Percentiles rank a stretch among this genome's conserved stretches.
These are phyloP conservation scores for Gilbertella persicaria DNA, from an alignment of 371 early-diverging fungal genomes.

Conservation along the genomic window DNA sequence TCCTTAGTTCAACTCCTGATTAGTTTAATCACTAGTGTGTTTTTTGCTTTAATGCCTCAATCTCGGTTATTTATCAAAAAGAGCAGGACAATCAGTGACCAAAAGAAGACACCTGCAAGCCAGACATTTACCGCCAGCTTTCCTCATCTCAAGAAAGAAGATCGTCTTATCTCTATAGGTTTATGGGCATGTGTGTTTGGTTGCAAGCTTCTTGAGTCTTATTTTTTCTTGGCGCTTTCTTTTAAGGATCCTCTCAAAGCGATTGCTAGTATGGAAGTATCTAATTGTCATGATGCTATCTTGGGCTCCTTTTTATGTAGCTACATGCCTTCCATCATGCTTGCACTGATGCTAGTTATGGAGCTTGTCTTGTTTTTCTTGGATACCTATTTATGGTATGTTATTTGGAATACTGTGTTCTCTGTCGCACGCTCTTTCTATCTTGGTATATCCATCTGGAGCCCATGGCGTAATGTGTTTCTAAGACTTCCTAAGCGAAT, in stretches of 20 bases:
- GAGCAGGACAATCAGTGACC: slow-evolving; percentile 43
- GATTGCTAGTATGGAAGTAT: slow-evolving; percentile 57
- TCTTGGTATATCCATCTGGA: slow-evolving; percentile 84
- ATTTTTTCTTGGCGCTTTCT: slow-evolving; percentile 82
- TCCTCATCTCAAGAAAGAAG: slow-evolving; percentile 69
- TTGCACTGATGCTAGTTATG: slow-evolving; percentile 78
- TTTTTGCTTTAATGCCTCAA: slow-evolving; percentile 70
- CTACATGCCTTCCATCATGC: slow-evolving; percentile 72
- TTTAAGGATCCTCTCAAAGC: slow-evolving; percentile 84
- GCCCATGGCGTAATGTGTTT: slow-evolving; percentile 89
- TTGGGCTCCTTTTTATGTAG: slow-evolving; percentile 57
- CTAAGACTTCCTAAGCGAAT: slow-evolving; percentile 85
- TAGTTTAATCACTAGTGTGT: slow-evolving; percentile 66
- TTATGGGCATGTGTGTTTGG: slow-evolving; percentile 79
- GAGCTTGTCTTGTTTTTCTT: slow-evolving; percentile 83
- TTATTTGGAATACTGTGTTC: slow-evolving; percentile 82
- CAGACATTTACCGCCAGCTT: slow-evolving; percentile 81
- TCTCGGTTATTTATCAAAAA: slow-evolving; percentile 73
- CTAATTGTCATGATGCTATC: slow-evolving; percentile 58
- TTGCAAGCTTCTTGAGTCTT: slow-evolving; percentile 82
- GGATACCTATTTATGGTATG: slow-evolving; percentile 93
- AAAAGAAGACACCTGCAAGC: slow-evolving; percentile 56
- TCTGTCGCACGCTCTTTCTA: slow-evolving; percentile 81
- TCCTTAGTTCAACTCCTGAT: slow-evolving; percentile 68
- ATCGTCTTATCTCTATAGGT: slow-evolving; percentile 77